Conservation (phyloP, 2,329 filamentous ascomycete genomes). For the Aspergillus spinulosporus region DNA sequence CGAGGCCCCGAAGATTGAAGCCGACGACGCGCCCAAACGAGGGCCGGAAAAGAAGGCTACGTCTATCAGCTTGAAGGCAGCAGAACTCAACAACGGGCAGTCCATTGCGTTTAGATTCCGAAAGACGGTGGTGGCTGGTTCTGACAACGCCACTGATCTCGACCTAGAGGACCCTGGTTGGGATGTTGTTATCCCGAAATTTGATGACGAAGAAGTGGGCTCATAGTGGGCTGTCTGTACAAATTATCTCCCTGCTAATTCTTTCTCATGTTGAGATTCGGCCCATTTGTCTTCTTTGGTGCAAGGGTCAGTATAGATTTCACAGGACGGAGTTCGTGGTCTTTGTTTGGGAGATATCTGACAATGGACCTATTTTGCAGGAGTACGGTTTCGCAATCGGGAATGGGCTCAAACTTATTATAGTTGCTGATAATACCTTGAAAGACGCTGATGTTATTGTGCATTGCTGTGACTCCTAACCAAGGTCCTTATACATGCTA, state of each 20-base stretch:
- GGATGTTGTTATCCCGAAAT: slow-evolving; percentile 38
- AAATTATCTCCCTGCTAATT: not conserved
- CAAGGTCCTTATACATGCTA: too few relatives aligned
- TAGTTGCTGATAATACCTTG: too few relatives aligned
- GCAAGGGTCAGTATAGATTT: not conserved
- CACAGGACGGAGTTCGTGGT: not conserved
- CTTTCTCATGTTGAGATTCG: not conserved
- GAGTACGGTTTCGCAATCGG: too few relatives aligned
- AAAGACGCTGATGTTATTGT: too few relatives aligned
- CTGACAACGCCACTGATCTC: slow-evolving; percentile 23
- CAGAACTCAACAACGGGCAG: slow-evolving; percentile 33
- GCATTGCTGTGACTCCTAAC: too few relatives aligned
- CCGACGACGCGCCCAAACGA: slow-evolving; percentile 28
- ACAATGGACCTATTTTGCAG: not conserved
- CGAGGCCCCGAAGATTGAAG: slow-evolving; percentile 31
- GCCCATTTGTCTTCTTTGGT: slow-evolving; percentile 1
- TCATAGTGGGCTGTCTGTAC: slow-evolving; percentile 5
- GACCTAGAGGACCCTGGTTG: slow-evolving; percentile 37
- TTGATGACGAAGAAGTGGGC: slow-evolving; percentile 37
- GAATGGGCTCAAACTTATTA: too few relatives aligned
- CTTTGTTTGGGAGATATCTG: too few relatives aligned
- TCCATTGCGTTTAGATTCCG: slow-evolving; percentile 40
- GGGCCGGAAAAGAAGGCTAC: slow-evolving; percentile 31
- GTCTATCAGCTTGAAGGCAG: slow-evolving; percentile 28
- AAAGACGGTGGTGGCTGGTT: slow-evolving; percentile 19